Conservation (phyloP, 306 rosid genomes). For the Erythrophleum fordii region DNA sequence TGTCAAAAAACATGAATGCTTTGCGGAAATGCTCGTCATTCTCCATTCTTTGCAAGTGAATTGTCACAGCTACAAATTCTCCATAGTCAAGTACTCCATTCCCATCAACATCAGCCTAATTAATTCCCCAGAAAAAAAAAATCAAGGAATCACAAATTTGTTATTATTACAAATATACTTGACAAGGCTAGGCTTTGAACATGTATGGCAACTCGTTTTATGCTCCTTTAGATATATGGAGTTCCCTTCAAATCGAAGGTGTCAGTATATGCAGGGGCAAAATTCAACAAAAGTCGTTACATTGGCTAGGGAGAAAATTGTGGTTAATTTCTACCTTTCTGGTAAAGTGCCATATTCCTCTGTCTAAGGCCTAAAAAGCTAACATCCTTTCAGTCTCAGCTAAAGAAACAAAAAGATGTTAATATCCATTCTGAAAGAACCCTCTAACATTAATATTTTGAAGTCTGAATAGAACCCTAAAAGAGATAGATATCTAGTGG, state of each 20-base stretch:
- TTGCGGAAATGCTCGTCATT: conserved; percentile 87
- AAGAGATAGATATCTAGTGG: conserved; percentile 1
- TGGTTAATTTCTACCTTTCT: background rate
- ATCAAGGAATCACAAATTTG: background rate
- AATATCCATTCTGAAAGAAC: background rate
- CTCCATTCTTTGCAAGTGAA: conserved; percentile 94
- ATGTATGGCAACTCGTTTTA: background rate
- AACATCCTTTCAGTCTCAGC: background rate
- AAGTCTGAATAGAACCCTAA: background rate
- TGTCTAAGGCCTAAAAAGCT: background rate
- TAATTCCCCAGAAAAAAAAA: conserved; percentile 2
- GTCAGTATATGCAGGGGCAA: background rate
- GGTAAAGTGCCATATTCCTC: background rate
- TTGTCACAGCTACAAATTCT: conserved; percentile 94
- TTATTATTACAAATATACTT: conserved; percentile 12
- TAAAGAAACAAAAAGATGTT: background rate
- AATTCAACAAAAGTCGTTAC: background rate
- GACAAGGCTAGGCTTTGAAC: conserved; percentile 6
- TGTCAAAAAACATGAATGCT: conserved; percentile 88
- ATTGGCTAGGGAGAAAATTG: background rate
- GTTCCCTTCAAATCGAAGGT: background rate
- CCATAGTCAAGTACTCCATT: conserved; percentile 94
- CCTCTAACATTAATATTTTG: background rate
- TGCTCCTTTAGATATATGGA: conserved; percentile 2
- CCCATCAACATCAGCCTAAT: conserved; percentile 93